phyloP scores from a whole-genome alignment of 768 basidiomycete genomes.

The Boletellus sp. region DNA sequence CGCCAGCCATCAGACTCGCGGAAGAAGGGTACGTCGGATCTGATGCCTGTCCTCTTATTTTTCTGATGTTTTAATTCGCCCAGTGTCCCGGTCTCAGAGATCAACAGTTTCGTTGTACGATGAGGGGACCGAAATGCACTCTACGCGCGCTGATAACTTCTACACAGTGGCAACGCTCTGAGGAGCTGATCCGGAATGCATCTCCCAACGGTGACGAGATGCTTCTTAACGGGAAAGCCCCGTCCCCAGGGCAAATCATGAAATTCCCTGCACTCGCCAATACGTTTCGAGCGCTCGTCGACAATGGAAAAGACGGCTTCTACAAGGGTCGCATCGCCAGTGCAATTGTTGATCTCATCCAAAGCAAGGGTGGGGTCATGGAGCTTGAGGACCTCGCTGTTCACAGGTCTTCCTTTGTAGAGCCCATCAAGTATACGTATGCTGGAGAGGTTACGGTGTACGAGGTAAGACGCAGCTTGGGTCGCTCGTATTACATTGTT shows the following conservation, averaged over 20 bases:
- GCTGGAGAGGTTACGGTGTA: constrained; percentile 82
- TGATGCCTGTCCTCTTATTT: neutral
- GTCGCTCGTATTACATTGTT: neutral
- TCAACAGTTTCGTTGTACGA: constrained; percentile 59
- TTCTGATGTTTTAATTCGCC: constrained; percentile 1
- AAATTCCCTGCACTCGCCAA: constrained; percentile 75
- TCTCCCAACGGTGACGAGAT: constrained; percentile 86
- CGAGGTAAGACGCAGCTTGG: constrained; percentile 54
- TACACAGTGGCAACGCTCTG: constrained; percentile 45
- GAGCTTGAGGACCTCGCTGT: constrained; percentile 87
- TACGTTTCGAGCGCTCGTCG: constrained; percentile 78
- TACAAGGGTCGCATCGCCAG: constrained; percentile 91
- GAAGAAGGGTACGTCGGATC: constrained; percentile 74
- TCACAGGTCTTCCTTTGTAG: constrained; percentile 74
- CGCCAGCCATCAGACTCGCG: constrained; percentile 86
- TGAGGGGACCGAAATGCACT: neutral
- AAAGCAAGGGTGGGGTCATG: constrained; percentile 90
- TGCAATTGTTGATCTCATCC: constrained; percentile 81
- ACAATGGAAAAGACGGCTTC: constrained; percentile 86
- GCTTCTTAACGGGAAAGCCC: constrained; percentile 81
- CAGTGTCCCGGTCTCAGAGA: constrained; percentile 85
- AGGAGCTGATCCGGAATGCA: constrained; percentile 71
- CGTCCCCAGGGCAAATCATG: constrained; percentile 81
- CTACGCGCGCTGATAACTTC: constrained; percentile 4
- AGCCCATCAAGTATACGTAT: constrained; percentile 91